Conservation (phyloP, 331 rosid species). For the Stylosanthes scabra region DNA sequence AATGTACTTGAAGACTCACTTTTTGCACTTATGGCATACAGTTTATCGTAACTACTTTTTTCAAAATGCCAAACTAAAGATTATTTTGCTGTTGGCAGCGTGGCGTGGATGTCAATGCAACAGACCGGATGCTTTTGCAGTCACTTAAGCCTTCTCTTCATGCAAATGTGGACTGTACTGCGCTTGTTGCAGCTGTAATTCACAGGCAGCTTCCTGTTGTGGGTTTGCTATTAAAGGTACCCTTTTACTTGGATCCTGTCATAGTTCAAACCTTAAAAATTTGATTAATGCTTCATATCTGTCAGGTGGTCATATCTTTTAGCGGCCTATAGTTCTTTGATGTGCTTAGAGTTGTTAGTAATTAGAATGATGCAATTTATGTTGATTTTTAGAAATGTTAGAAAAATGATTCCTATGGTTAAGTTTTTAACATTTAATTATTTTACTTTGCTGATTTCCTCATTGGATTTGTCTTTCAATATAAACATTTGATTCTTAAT, state of each 20-base stretch:
- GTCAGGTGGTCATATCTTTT: constrained; percentile 21
- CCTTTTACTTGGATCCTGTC: constrained; percentile 31
- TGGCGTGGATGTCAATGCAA: constrained; percentile 73
- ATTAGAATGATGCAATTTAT: neutral
- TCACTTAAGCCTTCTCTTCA: constrained; percentile 92
- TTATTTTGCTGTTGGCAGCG: constrained; percentile 61
- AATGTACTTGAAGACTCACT: neutral
- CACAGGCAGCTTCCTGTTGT: constrained; percentile 83
- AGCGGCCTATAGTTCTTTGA: constrained; percentile 11
- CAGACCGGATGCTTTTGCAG: constrained; percentile 75
- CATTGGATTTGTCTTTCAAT: constrained; percentile 10
- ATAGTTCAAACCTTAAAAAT: constrained; percentile 1
- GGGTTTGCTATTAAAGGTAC: constrained; percentile 77
- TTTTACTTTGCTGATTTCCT: constrained; percentile 17
- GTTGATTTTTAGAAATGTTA: neutral
- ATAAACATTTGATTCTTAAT: constrained; percentile 21
- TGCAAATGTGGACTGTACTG: constrained; percentile 83
- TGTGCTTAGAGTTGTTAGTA: no score
- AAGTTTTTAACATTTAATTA: constrained; percentile 7
- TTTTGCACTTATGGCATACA: neutral
- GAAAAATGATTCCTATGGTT: neutral
- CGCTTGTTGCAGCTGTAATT: constrained; percentile 88
- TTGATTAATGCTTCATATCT: constrained; percentile 1
- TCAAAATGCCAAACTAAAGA: constrained; percentile 29
- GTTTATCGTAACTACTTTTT: constrained; percentile 22